Evolutionary conservation across 495 filamentous ascomycete genomes (phyloP).

Genomic region (Neurospora sp.): DNA sequence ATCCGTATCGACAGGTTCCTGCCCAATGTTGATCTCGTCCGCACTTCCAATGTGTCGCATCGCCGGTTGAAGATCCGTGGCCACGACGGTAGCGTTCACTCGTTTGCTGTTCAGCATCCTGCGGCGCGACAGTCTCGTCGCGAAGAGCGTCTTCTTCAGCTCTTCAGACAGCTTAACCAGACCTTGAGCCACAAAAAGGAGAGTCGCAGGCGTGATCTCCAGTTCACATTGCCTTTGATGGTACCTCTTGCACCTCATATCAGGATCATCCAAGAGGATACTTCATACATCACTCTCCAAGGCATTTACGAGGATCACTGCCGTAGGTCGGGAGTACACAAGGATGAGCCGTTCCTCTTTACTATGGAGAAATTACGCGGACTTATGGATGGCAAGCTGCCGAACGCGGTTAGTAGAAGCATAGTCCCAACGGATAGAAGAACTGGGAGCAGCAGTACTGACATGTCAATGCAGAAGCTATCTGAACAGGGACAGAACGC

Average conservation of each 20-base stretch:
- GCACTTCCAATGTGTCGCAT: constrained; percentile 79
- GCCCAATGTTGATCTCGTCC: constrained; percentile 84
- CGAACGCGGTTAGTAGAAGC: constrained; percentile 32
- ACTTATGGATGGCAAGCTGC: constrained; percentile 55
- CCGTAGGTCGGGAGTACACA: constrained; percentile 69
- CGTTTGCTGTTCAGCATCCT: constrained; percentile 93
- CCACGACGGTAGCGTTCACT: constrained; percentile 91
- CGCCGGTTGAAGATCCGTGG: constrained; percentile 90
- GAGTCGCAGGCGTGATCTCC: constrained; percentile 81
- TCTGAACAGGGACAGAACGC: constrained; percentile 44
- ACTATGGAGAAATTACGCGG: constrained; percentile 86
- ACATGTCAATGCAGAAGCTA: constrained; percentile 36
- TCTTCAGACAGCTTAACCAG: constrained; percentile 98
- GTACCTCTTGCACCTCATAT: constrained; percentile 88
- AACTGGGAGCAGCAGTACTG: background rate
- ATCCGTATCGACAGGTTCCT: constrained; percentile 93
- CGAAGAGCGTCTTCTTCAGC: constrained; percentile 87
- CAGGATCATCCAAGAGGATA: constrained; percentile 86
- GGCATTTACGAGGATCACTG: constrained; percentile 94
- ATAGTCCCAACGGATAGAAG: background rate
- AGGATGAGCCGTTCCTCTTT: constrained; percentile 90
- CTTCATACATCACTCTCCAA: constrained; percentile 88
- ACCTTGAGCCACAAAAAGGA: constrained; percentile 85
- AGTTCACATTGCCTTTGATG: constrained; percentile 93
- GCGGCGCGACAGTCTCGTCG: constrained; percentile 82